Conservation (phyloP, 495 filamentous ascomycete species). For the Paragyromitra xinjiangensis region DNA sequence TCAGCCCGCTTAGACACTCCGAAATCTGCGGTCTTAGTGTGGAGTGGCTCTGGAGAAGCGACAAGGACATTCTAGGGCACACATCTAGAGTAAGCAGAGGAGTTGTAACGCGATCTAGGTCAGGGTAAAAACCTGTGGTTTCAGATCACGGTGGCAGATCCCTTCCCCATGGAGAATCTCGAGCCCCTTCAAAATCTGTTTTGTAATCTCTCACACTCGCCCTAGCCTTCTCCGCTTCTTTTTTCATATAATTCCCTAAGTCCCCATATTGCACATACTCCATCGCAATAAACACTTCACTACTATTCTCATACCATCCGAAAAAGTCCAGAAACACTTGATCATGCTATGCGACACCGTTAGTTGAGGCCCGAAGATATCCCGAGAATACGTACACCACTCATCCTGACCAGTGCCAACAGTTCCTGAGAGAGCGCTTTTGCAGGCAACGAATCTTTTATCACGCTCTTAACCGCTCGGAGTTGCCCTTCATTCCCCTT, state of each 20-base stretch:
- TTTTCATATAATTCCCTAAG: background rate
- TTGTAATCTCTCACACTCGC: background rate
- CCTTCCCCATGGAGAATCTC: background rate
- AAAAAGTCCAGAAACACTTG: background rate
- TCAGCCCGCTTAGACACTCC: background rate
- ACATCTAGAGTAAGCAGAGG: background rate
- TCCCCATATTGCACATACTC: background rate
- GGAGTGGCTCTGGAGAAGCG: background rate
- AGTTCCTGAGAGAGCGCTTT: background rate
- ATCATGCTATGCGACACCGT: too few relatives aligned
- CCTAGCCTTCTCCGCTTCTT: background rate
- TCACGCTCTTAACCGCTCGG: background rate
- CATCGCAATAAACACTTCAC: background rate
- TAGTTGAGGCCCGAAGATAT: too few relatives aligned
- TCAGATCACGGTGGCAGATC: constrained; percentile 7
- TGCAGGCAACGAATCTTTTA: background rate
- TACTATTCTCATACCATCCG: background rate
- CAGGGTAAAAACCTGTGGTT: constrained; percentile 1
- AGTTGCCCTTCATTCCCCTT: background rate
- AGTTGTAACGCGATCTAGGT: background rate
- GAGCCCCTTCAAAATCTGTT: background rate
- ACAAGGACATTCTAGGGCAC: background rate
- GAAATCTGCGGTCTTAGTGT: constrained; percentile 9
- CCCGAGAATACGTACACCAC: background rate
- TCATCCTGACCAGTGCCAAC: background rate